phyloP scores from a whole-genome alignment of 192 early-diverging fungal genomes.

The Coemansia umbellata region DNA sequence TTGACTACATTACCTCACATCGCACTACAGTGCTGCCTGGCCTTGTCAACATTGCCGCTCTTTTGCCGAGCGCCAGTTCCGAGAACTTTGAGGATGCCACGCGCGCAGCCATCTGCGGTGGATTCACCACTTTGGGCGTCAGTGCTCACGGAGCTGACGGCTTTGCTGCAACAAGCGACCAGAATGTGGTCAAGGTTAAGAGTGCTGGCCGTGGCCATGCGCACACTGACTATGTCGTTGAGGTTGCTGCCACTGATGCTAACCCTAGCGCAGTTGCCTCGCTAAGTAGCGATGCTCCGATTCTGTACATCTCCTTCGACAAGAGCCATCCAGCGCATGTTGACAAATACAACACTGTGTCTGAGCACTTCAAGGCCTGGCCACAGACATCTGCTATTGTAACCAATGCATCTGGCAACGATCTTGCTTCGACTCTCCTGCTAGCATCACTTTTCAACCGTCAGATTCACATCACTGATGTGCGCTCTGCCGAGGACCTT shows the following conservation, averaged over 20 bases:
- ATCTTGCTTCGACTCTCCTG: conserved; percentile 85
- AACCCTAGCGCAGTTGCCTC: conserved; percentile 58
- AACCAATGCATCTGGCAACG: conserved; percentile 79
- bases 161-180: conserved; percentile 24
- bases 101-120: conserved; percentile 74
- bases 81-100: conserved; percentile 58
- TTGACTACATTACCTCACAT: conserved; percentile 92
- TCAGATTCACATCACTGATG: conserved; percentile 85
- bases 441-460: conserved; percentile 80
- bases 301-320: conserved; percentile 65
- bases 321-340: conserved; percentile 33
- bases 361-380: conserved; percentile 79
- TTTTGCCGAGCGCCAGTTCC: conserved; percentile 54
- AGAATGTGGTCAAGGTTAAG: conserved; percentile 46
- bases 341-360: conserved; percentile 60
- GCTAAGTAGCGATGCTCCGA: conserved; percentile 35
- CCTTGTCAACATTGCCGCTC: conserved; percentile 76
- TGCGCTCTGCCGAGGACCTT: conserved; percentile 76
- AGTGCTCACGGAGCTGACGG: conserved; percentile 51
- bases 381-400: conserved; percentile 68
- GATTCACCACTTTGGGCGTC: conserved; percentile 77
- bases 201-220: conserved; percentile 55
- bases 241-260: conserved; percentile 62
- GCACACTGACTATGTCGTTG: conserved; percentile 71
- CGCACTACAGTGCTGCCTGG: conserved; percentile 81